A percentile compares a stretch with the other conserved stretches of the same genome.
Conservation (phyloP, 176 grass and related monocot species). For the Secale cereale region DNA sequence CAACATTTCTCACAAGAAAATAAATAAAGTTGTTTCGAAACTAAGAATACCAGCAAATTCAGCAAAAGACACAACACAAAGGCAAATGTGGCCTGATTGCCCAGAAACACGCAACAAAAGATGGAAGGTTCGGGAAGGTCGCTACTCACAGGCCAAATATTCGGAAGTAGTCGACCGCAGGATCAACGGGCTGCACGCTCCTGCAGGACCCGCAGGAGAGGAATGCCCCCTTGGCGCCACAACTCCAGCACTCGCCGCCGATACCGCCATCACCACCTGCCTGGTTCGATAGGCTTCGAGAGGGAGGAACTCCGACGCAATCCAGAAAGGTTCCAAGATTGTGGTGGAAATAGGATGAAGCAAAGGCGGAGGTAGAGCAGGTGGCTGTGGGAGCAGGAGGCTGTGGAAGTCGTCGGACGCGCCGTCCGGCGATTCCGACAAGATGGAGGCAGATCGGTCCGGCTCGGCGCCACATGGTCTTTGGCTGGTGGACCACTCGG, state of each 20-base stretch:
- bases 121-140: not conserved
- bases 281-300: slow-evolving; percentile 20
- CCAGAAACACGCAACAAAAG: not conserved
- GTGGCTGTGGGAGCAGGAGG: slow-evolving; percentile 1
- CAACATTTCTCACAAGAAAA: not conserved
- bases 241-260: slow-evolving; percentile 68
- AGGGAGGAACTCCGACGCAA: slow-evolving; percentile 9
- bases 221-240: slow-evolving; percentile 54
- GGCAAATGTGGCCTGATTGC: not conserved
- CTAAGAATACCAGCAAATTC: not conserved
- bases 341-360: not conserved
- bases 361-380: not conserved
- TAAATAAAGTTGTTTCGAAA: not conserved
- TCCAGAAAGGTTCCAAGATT: not conserved
- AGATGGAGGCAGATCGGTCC: slow-evolving; percentile 20
- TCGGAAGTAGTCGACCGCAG: slow-evolving; percentile 64
- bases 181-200: slow-evolving; percentile 76
- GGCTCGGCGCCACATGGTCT: slow-evolving; percentile 38
- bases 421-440: not conserved
- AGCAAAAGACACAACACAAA: too few relatives aligned
- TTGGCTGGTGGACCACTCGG: not conserved
- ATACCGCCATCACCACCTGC: not conserved
- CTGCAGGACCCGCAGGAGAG: slow-evolving; percentile 74
- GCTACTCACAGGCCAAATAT: slow-evolving; percentile 90
- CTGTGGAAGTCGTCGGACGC: not conserved